phyloP scores from a whole-genome alignment of 1,284 basidiomycete genomes.

The Ustilago xerochloae region DNA sequence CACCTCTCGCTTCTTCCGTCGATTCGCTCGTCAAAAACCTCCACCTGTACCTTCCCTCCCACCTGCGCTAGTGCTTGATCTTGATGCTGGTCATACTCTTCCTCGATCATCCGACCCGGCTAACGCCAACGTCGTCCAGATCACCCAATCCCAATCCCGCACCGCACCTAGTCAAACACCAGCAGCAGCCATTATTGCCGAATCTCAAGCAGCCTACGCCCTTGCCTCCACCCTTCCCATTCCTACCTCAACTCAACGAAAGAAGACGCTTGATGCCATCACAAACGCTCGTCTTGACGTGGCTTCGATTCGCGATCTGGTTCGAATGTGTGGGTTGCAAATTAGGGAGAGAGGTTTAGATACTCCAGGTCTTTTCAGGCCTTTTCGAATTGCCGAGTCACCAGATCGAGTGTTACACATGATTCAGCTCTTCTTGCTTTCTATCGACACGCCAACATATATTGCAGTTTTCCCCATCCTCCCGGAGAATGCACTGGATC shows the following conservation, averaged over 20 bases:
- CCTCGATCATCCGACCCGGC: constrained; percentile 5
- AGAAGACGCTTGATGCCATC: constrained; percentile 41
- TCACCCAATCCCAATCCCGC: not conserved
- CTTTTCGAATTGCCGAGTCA: constrained; percentile 54
- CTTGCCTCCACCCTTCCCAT: constrained; percentile 21
- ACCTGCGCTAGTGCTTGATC: constrained; percentile 34
- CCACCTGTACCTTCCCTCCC: constrained; percentile 42
- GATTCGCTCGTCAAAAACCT: constrained; percentile 17
- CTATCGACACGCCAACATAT: constrained; percentile 45
- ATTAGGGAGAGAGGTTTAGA: constrained; percentile 54
- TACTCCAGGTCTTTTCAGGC: constrained; percentile 55
- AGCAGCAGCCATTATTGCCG: constrained; percentile 36
- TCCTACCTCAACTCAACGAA: constrained; percentile 16
- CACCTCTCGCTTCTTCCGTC: constrained; percentile 33
- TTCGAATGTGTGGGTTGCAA: constrained; percentile 43
- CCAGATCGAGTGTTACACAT: constrained; percentile 38
- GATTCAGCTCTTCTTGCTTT: constrained; percentile 55
- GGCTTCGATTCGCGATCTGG: constrained; percentile 19
- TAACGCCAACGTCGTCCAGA: not conserved
- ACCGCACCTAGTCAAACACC: constrained; percentile 10
- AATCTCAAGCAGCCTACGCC: constrained; percentile 36
- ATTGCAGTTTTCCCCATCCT: constrained; percentile 43
- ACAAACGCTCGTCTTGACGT: constrained; percentile 43
- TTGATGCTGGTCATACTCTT: constrained; percentile 29
- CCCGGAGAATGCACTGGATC: constrained; percentile 29